Evolutionary conservation across 1,284 basidiomycete species (phyloP), one percentile per base, ranked within the genome.

Genomic region (Entoloma clypeatum): DNA sequence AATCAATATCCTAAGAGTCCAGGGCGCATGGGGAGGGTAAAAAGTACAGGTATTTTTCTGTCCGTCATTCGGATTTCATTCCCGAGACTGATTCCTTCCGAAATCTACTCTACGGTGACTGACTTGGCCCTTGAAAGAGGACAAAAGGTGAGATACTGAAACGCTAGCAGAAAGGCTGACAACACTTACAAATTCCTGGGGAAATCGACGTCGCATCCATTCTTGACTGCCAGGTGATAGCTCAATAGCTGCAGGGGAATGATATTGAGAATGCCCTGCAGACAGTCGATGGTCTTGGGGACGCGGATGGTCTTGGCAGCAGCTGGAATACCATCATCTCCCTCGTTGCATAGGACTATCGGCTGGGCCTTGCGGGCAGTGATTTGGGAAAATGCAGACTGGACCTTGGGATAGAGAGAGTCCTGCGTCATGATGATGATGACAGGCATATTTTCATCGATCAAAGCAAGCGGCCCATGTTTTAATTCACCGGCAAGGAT

Each of bases 371-470:
- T 97, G 63, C 95, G 86, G 27, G 95, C 94, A 7, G 90, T 95
- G 65, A 99, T 94, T 71, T 99, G 95, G 40, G 92, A 72, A 54
- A 96, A 88, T 21, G 96, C 96, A 11, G 86, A 90, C 62, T 96
- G 92, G 38, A 97, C 94, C 76, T 99, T 99, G 59, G 95, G 92
- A 71, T 98, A 99, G 36, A 98, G 74, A 43, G 92, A 95, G 71
- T 99, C 96, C 58, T 92, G 88, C 32, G 96, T 99, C 94, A 98
- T 98, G 74, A 99, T 82, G 69, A 99, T 90, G 71, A 97, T 93
- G 52, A 96, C 90, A 7, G 91, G 93, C 82, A 96, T 94, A 71
- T 94, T 92, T 72, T 98, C 95, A 65, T 99, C 95, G 60, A 99
- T 88, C 50, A 99, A 72, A 40, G 96, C 95, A 41, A 99, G 81